Evolutionary conservation across 2,329 filamentous ascomycete species (phyloP).

Genomic region (Zopfia rhizophila): DNA sequence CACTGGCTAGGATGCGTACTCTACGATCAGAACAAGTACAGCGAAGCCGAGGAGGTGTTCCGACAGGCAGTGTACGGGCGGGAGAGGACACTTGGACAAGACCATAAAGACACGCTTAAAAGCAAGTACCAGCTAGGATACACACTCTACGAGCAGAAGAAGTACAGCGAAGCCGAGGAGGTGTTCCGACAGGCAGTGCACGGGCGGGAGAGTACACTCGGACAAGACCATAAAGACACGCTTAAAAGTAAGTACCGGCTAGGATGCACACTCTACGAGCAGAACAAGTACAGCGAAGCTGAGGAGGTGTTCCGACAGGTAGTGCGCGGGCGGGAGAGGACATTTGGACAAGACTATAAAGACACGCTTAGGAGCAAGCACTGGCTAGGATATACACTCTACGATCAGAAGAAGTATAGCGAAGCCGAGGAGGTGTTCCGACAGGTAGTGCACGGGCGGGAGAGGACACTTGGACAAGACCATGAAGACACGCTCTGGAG

Average conservation of each 20-base stretch:
- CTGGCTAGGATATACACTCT: neutral
- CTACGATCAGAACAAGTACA: slow-evolving; percentile 13
- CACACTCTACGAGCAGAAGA: slow-evolving; percentile 8
- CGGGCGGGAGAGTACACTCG: slow-evolving; percentile 4
- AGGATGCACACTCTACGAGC: slow-evolving; percentile 2
- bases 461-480: neutral
- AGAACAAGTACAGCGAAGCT: too few relatives aligned
- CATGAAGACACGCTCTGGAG: slow-evolving; percentile 1
- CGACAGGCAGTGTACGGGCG: slow-evolving; percentile 1
- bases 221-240: slow-evolving; percentile 6
- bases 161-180: slow-evolving; percentile 14
- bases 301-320: slow-evolving; percentile 6
- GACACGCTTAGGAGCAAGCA: neutral
- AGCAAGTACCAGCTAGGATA: slow-evolving; percentile 8
- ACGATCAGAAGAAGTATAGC: slow-evolving; percentile 5
- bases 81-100: slow-evolving; percentile 5
- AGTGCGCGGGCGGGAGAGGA: neutral
- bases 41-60: slow-evolving; percentile 12
- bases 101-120: slow-evolving; percentile 9
- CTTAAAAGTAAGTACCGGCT: slow-evolving; percentile 8
- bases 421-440: slow-evolving; percentile 10
- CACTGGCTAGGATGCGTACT: slow-evolving; percentile 2
- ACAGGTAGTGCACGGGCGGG: neutral
- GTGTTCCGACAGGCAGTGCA: slow-evolving; percentile 5
- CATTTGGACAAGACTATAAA: neutral